Base-by-base conservation (phyloP, 306 rosid species). In the Acmispon strigosus region DNA sequence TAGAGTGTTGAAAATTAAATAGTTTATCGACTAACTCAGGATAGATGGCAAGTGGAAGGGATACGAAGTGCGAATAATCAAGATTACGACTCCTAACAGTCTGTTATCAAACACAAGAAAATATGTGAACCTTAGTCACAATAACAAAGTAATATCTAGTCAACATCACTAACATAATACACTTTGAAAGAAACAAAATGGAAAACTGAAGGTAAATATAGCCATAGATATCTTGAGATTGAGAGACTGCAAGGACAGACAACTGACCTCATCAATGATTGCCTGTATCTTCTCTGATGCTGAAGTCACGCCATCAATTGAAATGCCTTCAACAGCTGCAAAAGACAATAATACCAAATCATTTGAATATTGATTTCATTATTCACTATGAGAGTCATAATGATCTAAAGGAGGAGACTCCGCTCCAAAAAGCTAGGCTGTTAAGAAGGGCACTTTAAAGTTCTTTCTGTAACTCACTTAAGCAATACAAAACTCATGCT, bases 41-140 rank as follows among this genome's bases (percentile, higher is more conserved):
- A 86, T 90, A 90, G 54, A 87, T 78, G 65, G 98, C 98, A 85
- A 90, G 69, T n/a, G 97, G 97, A 77, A 94, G 95, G 50, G 98
- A 94, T 82, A 94, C 81, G 77, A 94, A 90, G 83, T 94, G 97
- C 18, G 96, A 88, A 74, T 90, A 94, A 79, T 89, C 94, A 53
- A 94, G 90, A 83, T 41, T 87, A 29, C 86, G 86, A 81, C 98
- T 87, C 12, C 73, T 87, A 39, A 89, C 91, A 10, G 75, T 76
- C 98, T 90, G 95, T 58, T 70, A 50, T 34, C 42, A 56, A 76
- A 69, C 66, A 80, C 75, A 68, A 63, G 62, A 49, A 66, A 75
- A 75, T 24, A 73, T 11, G 43, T 57, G 9, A 83, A 62, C 44
- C 14, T 7, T 64, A 61, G 60, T 43, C 47, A 52, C 18, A 66